These are phyloP conservation scores for Colletotrichum sp. DNA, from an alignment of 2,329 filamentous ascomycete genomes.

Conservation along the genomic window DNA sequence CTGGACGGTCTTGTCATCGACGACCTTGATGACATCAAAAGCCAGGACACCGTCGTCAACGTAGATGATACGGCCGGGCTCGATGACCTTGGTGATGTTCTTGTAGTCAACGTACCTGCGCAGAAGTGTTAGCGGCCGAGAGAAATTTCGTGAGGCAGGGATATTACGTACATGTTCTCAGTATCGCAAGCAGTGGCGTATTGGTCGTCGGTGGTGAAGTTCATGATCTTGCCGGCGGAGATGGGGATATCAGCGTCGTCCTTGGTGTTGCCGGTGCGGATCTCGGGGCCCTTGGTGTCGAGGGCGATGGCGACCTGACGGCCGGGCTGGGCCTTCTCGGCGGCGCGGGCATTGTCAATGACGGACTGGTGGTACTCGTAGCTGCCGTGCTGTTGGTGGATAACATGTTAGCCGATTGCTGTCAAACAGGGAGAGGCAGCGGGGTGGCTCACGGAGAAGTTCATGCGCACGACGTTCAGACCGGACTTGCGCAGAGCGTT, in stretches of 20 bases:
- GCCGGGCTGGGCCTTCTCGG: conserved; percentile 77
- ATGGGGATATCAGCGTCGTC: conserved; percentile 91
- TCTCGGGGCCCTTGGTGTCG: conserved; percentile 70
- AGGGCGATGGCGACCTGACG: conserved; percentile 96
- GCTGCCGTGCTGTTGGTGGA: conserved; percentile 65
- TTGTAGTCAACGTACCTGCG: conserved; percentile 95
- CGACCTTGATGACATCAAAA: conserved; percentile 88
- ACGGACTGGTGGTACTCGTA: conserved; percentile 99
- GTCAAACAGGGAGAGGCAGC: not conserved
- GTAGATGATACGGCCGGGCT: conserved; percentile 90
- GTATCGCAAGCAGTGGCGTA: conserved; percentile 86
- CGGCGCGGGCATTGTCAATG: conserved; percentile 92
- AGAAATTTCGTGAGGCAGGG: not conserved
- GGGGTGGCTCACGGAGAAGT: conserved; percentile 71
- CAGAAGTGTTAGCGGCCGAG: not conserved
- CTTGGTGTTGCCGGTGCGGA: conserved; percentile 71
- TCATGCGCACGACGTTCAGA: conserved; percentile 99
- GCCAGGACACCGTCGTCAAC: conserved; percentile 98
- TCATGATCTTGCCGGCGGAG: conserved; percentile 81
- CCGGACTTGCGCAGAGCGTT: conserved; percentile 89
- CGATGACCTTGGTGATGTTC: conserved; percentile 99
- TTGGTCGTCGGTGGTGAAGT: conserved; percentile 95
- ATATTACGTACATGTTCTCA: conserved; percentile 82
- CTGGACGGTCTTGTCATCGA: conserved; percentile 87
- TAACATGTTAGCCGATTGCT: not conserved